Percentiles rank a stretch among this genome's conserved stretches.
phyloP scores from a whole-genome alignment of 108 stramenopile species.

The Stephanodiscus triporus region DNA sequence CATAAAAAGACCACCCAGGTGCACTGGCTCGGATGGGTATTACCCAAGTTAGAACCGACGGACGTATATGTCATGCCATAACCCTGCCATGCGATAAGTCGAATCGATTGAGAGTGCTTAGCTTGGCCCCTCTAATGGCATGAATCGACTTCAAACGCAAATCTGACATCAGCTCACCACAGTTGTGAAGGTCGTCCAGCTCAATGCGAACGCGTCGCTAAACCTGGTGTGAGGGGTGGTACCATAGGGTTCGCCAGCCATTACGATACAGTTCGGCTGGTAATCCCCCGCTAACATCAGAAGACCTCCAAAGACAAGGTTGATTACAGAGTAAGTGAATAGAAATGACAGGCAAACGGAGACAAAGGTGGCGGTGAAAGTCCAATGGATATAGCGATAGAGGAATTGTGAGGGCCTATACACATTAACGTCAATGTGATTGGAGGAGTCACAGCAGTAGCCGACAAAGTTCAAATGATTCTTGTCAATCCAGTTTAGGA shows the following conservation, averaged over 20 bases:
- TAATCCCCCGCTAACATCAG: conserved; percentile 16
- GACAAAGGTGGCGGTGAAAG: conserved; percentile 27
- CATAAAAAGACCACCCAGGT: conserved; percentile 66
- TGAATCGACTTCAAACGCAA: neutral
- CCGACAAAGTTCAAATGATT: conserved; percentile 8
- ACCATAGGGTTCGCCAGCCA: conserved; percentile 38
- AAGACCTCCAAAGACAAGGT: conserved; percentile 31
- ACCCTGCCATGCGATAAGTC: conserved; percentile 17
- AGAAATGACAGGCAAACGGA: conserved; percentile 39
- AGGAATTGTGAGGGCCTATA: conserved; percentile 33
- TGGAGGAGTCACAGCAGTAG: neutral
- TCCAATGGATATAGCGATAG: conserved; percentile 49
- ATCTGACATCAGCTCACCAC: conserved; percentile 31
- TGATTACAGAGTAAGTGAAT: conserved; percentile 22
- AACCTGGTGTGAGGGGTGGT: conserved; percentile 41
- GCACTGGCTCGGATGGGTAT: conserved; percentile 6
- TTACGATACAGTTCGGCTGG: conserved; percentile 40
- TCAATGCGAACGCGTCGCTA: conserved; percentile 78
- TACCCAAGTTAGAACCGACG: conserved; percentile 51
- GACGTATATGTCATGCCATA: conserved; percentile 78
- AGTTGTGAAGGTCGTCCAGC: conserved; percentile 84
- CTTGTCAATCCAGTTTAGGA: conserved; percentile 12
- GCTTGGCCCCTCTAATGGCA: neutral
- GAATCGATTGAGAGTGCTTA: neutral
- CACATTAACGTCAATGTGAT: conserved; percentile 20